Evolutionary conservation across 768 basidiomycete species (phyloP), one percentile per base, ranked within the genome.

Genomic region (Lactarius tabidus): DNA sequence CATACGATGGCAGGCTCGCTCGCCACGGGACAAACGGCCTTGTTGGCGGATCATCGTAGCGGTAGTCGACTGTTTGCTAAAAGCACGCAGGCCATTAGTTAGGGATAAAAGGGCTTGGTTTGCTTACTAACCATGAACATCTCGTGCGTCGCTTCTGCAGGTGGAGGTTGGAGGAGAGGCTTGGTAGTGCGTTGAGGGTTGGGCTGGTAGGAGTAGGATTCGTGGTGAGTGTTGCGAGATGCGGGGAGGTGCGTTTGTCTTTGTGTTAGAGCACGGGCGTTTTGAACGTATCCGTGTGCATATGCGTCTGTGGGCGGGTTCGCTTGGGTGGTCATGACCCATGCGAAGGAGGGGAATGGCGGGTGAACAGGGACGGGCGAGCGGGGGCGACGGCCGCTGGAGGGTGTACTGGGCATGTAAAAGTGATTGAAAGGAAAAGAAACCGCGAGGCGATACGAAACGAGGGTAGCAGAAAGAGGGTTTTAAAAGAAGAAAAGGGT

Each of bases 291-390:
- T 17, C 65, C 65, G n/a, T 45, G 17, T 14, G 65, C 33, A 43
- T 62, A 59, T 18, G 51, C 57, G 5, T 10, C 8, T 15, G 51
- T 23, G 0, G 65, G 65, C 3, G 65, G 65, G 52, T 66, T 66
- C 18, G 57, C 39, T 36, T 66, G 33, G 39, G 65, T 17, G 26
- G 52, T 58, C 38, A 66, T 62, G 20, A 66, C 65, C 65, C 65
- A 66, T 3, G 65, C 33, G 28, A 66, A 38, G 10, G 65, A 66
- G 14, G 65, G 65, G 61, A 66, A 66, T 18, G 64, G 60, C 3
- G 65, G 65, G 6, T 62, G 55, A 20, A 62, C 51, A 48, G 29
- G 38, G 31, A 28, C 5, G 31, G 20, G 29, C 1, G 28, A 18
- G 10, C 17, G 53, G 3, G 18, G 29, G 53, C 53, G 53, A 18